Base-by-base conservation (phyloP, 2,329 filamentous ascomycete genomes). In the Akanthomyces muscarius region DNA sequence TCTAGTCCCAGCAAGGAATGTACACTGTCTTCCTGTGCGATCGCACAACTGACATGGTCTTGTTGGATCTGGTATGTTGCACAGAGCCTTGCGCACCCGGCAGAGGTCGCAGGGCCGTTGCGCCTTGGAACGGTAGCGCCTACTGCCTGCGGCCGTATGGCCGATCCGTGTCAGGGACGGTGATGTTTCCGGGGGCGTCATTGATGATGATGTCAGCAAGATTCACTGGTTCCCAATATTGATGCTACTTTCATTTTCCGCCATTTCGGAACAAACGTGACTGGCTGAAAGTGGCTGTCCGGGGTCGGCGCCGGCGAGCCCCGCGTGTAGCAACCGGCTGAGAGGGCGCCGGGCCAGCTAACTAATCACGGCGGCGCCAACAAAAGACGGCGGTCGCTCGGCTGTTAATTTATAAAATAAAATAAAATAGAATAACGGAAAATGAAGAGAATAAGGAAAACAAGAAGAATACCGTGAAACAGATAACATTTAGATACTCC, bases 51-150 rank as follows among this genome's bases (percentile, higher is more conserved):
- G 69, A 36, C 69, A 71, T 21, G 69, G 69, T 42, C 62, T 56
- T n/a, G 63, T 57, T 0, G 69, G 69, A 38, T 70, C 69, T 6
- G 69, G 69, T 3, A 71, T 71, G 10, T 71, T 71, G 61, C 69
- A 70, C 4, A 71, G 66, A 1, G 66, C 69, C 42, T 71, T 71
- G 25, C 69, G 69, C 2, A 68, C 56, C 11, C 66, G 68, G 36
- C 67, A 69, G 13, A 68, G 55, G 54, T 69, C 67, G 50, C 67
- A 69, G 30, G 68, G 67, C 21, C 67, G 54, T 53, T 69, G 67
- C 0, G 67, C 65, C 42, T 69, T 68, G 36, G 66, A 69, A 8
- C 67, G 67, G 48, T 69, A 69, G 16, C 66, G 52, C 44, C 65
- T 53, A 2, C 62, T 62, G 51, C 60, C 60, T 0, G 60, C 60